phyloP scores from a whole-genome alignment of 2,329 filamentous ascomycete genomes.

The Apiospora aurea region DNA sequence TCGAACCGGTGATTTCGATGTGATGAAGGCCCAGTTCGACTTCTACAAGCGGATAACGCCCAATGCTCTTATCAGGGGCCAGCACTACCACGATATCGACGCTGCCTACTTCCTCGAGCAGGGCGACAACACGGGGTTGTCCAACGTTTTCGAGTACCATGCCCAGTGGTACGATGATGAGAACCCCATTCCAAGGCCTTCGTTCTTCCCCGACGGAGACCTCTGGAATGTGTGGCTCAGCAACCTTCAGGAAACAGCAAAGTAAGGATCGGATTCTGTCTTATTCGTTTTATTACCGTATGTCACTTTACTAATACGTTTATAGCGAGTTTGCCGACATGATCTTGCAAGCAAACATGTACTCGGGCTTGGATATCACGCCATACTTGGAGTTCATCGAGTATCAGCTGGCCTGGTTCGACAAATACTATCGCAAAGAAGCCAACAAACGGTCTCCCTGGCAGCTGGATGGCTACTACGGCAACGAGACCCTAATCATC shows the following conservation, averaged over 20 bases:
- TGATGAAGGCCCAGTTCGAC: conserved; percentile 23
- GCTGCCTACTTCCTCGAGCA: conserved; percentile 22
- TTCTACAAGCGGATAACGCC: conserved; percentile 23
- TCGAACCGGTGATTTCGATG: conserved; percentile 21
- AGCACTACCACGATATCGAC: conserved; percentile 16
- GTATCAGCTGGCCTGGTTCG: conserved; percentile 24
- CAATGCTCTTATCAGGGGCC: conserved; percentile 16
- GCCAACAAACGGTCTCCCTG: neutral
- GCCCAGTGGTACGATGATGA: conserved; percentile 12
- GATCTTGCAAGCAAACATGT: conserved; percentile 21
- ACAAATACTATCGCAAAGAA: conserved; percentile 23
- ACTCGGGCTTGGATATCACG: conserved; percentile 1
- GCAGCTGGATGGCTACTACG: conserved; percentile 12
- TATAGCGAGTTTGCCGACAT: conserved; percentile 21
- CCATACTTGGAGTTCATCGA: conserved; percentile 25
- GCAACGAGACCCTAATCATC: conserved; percentile 18
- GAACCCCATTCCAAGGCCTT: conserved; percentile 9
- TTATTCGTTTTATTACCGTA: neutral
- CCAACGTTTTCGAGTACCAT: conserved; percentile 23
- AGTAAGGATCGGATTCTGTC: neutral
- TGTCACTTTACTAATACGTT: neutral
- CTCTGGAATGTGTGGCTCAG: conserved; percentile 22
- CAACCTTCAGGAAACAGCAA: conserved; percentile 15
- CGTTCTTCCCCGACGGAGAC: conserved; percentile 18
- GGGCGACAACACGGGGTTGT: conserved; percentile 23